Conservation (phyloP, 108 stramenopile genomes). For the Nitzschia sp. region DNA sequence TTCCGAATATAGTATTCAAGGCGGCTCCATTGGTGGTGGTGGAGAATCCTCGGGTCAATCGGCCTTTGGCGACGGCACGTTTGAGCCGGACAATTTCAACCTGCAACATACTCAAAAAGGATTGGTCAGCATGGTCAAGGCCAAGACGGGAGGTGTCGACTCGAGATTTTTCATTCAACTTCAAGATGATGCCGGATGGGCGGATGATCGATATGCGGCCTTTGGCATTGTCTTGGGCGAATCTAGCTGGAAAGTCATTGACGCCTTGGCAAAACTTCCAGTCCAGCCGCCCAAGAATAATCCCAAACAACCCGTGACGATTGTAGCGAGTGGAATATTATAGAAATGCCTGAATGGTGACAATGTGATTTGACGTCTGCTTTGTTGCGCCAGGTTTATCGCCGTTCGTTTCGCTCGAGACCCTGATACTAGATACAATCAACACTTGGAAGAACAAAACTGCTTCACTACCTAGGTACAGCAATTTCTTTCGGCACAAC, state of each 20-base stretch:
- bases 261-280: constrained; percentile 55
- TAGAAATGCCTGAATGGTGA: too few relatives aligned
- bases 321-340: constrained; percentile 43
- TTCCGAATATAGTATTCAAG: constrained; percentile 65
- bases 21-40: constrained; percentile 59
- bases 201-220: constrained; percentile 72
- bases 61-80: constrained; percentile 41
- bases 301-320: constrained; percentile 51
- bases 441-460: too few relatives aligned
- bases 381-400: too few relatives aligned
- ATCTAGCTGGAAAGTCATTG: constrained; percentile 54
- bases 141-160: constrained; percentile 47
- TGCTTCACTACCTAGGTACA: too few relatives aligned
- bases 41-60: constrained; percentile 48
- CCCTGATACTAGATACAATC: too few relatives aligned
- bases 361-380: too few relatives aligned
- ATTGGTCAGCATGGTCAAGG: constrained; percentile 52
- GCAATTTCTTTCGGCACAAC: too few relatives aligned
- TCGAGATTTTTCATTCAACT: constrained; percentile 73
- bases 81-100: constrained; percentile 68
- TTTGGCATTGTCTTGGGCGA: constrained; percentile 71
- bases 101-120: constrained; percentile 65
- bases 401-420: too few relatives aligned
- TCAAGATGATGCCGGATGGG: constrained; percentile 71
- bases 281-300: constrained; percentile 66